Evolutionary conservation across 805 yeast species (phyloP).

Genomic region (Starmerella etchellsii): DNA sequence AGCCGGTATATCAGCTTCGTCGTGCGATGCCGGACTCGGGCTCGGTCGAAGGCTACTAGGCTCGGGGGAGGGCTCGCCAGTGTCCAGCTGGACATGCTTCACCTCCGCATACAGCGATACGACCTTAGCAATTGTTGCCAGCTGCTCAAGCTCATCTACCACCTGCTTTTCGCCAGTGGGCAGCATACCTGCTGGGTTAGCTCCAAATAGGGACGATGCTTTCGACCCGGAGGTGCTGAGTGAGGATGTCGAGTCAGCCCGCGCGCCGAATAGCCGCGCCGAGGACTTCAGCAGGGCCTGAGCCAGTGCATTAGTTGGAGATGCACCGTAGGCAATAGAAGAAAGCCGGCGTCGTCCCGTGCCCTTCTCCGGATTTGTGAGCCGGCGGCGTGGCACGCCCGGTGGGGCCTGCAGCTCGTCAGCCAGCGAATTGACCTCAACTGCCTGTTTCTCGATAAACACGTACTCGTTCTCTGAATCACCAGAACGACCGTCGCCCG

Average conservation of each 20-base stretch:
- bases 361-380: slow-evolving; percentile 12
- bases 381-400: slow-evolving; percentile 7
- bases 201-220: neutral
- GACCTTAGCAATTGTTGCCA: slow-evolving; percentile 86
- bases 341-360: slow-evolving; percentile 22
- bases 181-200: slow-evolving; percentile 10
- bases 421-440: slow-evolving; percentile 89
- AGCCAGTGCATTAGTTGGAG: slow-evolving; percentile 76
- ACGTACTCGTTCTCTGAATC: slow-evolving; percentile 40
- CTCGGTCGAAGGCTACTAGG: neutral
- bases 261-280: slow-evolving; percentile 63
- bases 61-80: neutral
- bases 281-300: slow-evolving; percentile 82
- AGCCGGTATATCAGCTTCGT: too few species aligned
- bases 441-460: slow-evolving; percentile 86
- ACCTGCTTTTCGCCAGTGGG: slow-evolving; percentile 22
- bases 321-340: slow-evolving; percentile 28
- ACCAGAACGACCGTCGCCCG: neutral
- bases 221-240: neutral
- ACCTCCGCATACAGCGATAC: slow-evolving; percentile 81
- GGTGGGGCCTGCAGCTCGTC: slow-evolving; percentile 58
- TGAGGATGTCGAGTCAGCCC: slow-evolving; percentile 2
- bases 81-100: slow-evolving; percentile 61
- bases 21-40: slow-evolving; percentile 1
- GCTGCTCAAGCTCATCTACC: slow-evolving; percentile 41